Percentiles rank a stretch among this genome's conserved stretches.
These are phyloP conservation scores for Amniculicola lignicola DNA, from an alignment of 495 filamentous ascomycete species.

Conservation along the genomic window DNA sequence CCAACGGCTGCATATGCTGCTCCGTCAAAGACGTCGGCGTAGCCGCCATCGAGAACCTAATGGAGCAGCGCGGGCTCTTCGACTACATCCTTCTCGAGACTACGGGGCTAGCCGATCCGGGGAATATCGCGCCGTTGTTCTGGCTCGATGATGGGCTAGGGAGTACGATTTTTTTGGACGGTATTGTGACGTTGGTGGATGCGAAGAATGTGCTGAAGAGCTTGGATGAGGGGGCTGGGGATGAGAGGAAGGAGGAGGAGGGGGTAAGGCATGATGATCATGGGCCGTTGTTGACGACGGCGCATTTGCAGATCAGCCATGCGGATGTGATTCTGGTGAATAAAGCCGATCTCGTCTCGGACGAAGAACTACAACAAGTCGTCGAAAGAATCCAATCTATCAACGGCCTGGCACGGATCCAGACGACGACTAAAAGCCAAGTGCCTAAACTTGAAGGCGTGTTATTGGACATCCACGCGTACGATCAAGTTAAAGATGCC, in stretches of 20 bases:
- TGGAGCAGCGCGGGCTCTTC: constrained; percentile 88
- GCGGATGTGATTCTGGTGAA: constrained; percentile 96
- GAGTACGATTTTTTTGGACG: constrained; percentile 91
- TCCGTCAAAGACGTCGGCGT: constrained; percentile 95
- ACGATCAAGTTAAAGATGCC: constrained; percentile 66
- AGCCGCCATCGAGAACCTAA: constrained; percentile 88
- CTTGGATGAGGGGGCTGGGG: constrained; percentile 63
- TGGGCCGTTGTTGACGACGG: constrained; percentile 72
- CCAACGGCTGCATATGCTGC: constrained; percentile 97
- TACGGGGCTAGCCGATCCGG: constrained; percentile 90
- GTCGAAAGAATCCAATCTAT: constrained; percentile 70
- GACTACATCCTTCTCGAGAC: constrained; percentile 99
- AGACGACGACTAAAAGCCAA: constrained; percentile 72
- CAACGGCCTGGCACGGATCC: constrained; percentile 83
- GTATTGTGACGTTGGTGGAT: constrained; percentile 93
- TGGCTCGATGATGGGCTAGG: constrained; percentile 96
- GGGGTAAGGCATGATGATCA: constrained; percentile 52
- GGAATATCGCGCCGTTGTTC: constrained; percentile 92
- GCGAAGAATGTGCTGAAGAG: constrained; percentile 83
- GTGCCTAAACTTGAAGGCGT: constrained; percentile 80
- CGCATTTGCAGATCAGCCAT: constrained; percentile 93
- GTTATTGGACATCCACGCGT: constrained; percentile 87
- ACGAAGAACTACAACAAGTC: constrained; percentile 62
- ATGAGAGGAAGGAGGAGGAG: constrained; percentile 39
- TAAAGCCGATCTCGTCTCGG: constrained; percentile 83